Conservation (phyloP, 1,284 basidiomycete species). For the Blastosporella zonata region DNA sequence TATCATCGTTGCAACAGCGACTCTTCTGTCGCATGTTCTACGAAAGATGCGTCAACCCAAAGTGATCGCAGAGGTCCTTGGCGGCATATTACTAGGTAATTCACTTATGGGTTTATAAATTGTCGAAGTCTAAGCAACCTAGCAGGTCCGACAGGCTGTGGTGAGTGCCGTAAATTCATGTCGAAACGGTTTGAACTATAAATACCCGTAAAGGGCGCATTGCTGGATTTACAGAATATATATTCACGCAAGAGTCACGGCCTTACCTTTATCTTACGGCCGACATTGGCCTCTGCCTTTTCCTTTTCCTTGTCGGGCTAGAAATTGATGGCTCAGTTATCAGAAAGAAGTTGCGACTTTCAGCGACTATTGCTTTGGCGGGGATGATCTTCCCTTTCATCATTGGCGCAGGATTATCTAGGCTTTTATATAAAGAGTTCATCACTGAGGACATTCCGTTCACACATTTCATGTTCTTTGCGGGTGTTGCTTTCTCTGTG, state of each 20-base stretch:
- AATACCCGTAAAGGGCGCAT: slow-evolving; percentile 45
- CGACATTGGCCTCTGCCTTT: slow-evolving; percentile 92
- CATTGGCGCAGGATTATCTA: slow-evolving; percentile 79
- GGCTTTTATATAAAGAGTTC: slow-evolving; percentile 79
- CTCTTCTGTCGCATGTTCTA: slow-evolving; percentile 68
- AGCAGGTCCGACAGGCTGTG: slow-evolving; percentile 74
- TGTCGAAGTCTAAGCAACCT: background rate
- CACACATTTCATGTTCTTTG: slow-evolving; percentile 92
- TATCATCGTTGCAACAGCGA: slow-evolving; percentile 80
- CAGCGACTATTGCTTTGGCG: slow-evolving; percentile 52
- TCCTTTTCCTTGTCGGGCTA: slow-evolving; percentile 88
- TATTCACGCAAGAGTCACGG: slow-evolving; percentile 75
- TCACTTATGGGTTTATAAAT: background rate
- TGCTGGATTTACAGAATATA: slow-evolving; percentile 75
- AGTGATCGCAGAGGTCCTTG: slow-evolving; percentile 74
- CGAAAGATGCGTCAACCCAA: slow-evolving; percentile 80
- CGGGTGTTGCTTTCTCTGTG: slow-evolving; percentile 88
- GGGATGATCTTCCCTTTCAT: slow-evolving; percentile 82
- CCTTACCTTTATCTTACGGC: slow-evolving; percentile 85
- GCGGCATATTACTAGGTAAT: slow-evolving; percentile 50
- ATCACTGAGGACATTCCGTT: slow-evolving; percentile 62
- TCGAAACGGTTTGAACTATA: background rate
- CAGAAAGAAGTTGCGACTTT: slow-evolving; percentile 70
- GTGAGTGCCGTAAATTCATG: slow-evolving; percentile 23
- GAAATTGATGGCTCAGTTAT: slow-evolving; percentile 82